Evolutionary conservation across 306 rosid species (phyloP), one percentile per base, ranked within the genome.

Genomic region (Medicago truncatula): DNA sequence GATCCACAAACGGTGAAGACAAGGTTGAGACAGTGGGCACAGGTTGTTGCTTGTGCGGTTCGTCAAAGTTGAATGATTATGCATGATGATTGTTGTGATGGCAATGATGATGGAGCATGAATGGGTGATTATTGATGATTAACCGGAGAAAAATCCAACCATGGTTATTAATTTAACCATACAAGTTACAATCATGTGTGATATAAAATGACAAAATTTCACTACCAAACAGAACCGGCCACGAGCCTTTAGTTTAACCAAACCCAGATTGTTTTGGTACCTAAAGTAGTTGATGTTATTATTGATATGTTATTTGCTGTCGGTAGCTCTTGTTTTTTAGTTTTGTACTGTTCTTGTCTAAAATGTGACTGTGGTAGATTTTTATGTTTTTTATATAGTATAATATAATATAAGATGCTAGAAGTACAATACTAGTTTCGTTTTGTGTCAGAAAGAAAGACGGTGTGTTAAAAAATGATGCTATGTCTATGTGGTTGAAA

Each of bases 31-130:
- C 97, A 90, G 78, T 95, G 99, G 99, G 99, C 99, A 2, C 97
- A 95, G 88, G 97, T 95, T 52, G 97, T 95, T 75, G 97, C 93
- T 75, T 95, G 99, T 84, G 70, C 99, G 52, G 97, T 95, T 84
- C 83, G 92, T 71, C 97, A 92, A 73, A 74, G 74, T 66, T 83
- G 72, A 85, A 38, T 62, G 70, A 71, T 21, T 18, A 12, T 17
- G 38, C 40, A 14, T 53, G 78, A 28, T 43, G 53, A 49, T 56
- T 60, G 28, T 69, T 53, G 46, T 68, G 23, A 65, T 65, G 73
- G 61, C 6, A 5, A 10, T 60, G 43, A 23, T 81, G 56, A 49
- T 31, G 81, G 81, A 36, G 31, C 31, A 28, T 39, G 52, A 41
- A 40, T 57, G 60, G 47, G 47, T 40, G 50, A 72, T 68, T 23